A percentile compares a stretch with the other conserved stretches of the same genome.
Conservation (phyloP, 371 early-diverging fungal genomes). For the Phascolomyces articulosus region DNA sequence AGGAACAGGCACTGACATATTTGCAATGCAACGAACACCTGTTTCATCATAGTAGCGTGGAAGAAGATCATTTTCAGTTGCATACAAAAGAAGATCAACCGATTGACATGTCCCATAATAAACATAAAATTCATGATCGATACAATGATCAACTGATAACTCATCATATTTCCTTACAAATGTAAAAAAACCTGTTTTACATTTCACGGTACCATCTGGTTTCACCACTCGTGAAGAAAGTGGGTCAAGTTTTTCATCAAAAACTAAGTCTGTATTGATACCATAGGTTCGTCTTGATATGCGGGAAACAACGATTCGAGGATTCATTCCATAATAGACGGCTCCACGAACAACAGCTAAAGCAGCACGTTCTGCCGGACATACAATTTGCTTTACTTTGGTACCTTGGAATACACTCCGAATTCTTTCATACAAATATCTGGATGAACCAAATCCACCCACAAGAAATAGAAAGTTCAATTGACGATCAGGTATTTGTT, state of each 20-base stretch:
- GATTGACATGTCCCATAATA: slow-evolving; percentile 46
- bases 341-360: slow-evolving; percentile 56
- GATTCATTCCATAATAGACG: slow-evolving; percentile 55
- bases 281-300: slow-evolving; percentile 63
- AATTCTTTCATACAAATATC: slow-evolving; percentile 45
- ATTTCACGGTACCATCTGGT: slow-evolving; percentile 49
- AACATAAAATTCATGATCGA: slow-evolving; percentile 48
- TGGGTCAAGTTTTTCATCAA: slow-evolving; percentile 42
- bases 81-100: slow-evolving; percentile 49
- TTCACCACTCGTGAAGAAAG: slow-evolving; percentile 31
- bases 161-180: slow-evolving; percentile 47
- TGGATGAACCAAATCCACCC: slow-evolving; percentile 55
- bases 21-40: slow-evolving; percentile 41
- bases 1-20: slow-evolving; percentile 50
- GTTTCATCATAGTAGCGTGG: slow-evolving; percentile 45
- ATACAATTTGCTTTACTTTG: slow-evolving; percentile 35
- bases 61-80: slow-evolving; percentile 36
- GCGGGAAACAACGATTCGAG: slow-evolving; percentile 53
- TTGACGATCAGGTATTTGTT: slow-evolving; percentile 22
- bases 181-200: slow-evolving; percentile 42
- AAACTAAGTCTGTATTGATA: slow-evolving; percentile 62
- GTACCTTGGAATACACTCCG: slow-evolving; percentile 25
- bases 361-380: slow-evolving; percentile 44
- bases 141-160: slow-evolving; percentile 47
- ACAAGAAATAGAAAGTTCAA: slow-evolving; percentile 45